Evolutionary conservation across 139 green algal genomes (phyloP).

Genomic region (Eudorina sp.): DNA sequence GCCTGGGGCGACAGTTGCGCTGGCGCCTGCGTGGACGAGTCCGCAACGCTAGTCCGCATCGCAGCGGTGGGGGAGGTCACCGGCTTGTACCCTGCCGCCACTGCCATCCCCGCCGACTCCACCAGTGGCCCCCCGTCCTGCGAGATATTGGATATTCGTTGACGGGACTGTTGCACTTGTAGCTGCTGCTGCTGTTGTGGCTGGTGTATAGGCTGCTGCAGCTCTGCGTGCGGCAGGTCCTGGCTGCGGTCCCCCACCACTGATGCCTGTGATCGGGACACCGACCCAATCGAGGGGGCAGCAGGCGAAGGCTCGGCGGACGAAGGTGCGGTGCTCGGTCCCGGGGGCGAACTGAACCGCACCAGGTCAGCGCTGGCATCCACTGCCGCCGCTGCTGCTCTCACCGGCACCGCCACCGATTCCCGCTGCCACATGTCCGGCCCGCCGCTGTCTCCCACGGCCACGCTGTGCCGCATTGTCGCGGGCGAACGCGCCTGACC

Average conservation of each 20-base stretch:
- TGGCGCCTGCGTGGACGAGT: too few species aligned
- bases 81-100: neutral
- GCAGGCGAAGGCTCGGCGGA: neutral
- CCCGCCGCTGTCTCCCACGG: constrained; percentile 36
- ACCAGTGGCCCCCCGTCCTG: neutral
- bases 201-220: too few species aligned
- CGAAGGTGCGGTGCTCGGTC: neutral
- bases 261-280: too few species aligned
- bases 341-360: constrained; percentile 8
- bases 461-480: constrained; percentile 23
- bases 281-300: too few species aligned
- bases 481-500: neutral
- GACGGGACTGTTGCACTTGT: neutral
- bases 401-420: neutral
- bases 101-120: neutral
- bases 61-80: neutral
- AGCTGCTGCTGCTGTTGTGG: neutral
- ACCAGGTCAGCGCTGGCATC: constrained; percentile 23
- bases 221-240: too few species aligned
- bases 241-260: too few species aligned
- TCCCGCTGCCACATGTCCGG: constrained; percentile 36
- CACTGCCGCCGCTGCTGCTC: neutral
- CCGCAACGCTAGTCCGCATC: neutral
- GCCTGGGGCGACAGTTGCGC: neutral
- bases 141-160: neutral